Conservation (phyloP, 208 protist species). For the Trypanosoma theileri region DNA sequence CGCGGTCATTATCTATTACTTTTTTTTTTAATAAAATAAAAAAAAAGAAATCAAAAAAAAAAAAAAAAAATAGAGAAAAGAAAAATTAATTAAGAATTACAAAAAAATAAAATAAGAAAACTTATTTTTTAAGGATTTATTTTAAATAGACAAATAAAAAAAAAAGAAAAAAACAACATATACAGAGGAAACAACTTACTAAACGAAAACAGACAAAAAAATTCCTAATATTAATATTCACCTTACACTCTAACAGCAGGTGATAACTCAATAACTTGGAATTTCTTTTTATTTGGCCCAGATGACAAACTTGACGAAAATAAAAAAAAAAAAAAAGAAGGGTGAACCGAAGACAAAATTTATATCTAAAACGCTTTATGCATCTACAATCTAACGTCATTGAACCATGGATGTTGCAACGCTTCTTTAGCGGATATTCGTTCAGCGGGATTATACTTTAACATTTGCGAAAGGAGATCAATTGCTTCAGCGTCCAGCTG, state of each 20-base stretch:
- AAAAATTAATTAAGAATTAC: constrained; percentile 8
- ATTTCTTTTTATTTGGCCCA: neutral
- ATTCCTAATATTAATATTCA: neutral
- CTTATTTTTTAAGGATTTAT: neutral
- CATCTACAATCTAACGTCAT: constrained; percentile 58
- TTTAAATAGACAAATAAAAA: constrained; percentile 4
- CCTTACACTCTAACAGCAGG: neutral
- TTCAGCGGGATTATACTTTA: constrained; percentile 86
- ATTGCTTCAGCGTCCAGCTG: constrained; percentile 78
- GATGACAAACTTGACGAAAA: neutral
- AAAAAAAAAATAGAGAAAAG: constrained; percentile 18
- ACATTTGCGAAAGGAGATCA: constrained; percentile 88
- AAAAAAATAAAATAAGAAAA: constrained; percentile 11
- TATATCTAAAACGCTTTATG: constrained; percentile 13
- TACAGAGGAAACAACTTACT: neutral
- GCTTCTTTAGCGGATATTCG: constrained; percentile 91
- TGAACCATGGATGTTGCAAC: constrained; percentile 91
- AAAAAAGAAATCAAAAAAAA: constrained; percentile 7
- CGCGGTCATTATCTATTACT: constrained; percentile 13
- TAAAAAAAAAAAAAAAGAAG: neutral
- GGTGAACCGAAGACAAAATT: constrained; percentile 2
- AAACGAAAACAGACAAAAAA: neutral
- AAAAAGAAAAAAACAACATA: constrained; percentile 21
- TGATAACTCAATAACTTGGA: too few species aligned
- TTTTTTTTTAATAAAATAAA: constrained; percentile 6